Evolutionary conservation across 1,139 yeast species (phyloP).

Genomic region (Sugiyamaella xylanicola): DNA sequence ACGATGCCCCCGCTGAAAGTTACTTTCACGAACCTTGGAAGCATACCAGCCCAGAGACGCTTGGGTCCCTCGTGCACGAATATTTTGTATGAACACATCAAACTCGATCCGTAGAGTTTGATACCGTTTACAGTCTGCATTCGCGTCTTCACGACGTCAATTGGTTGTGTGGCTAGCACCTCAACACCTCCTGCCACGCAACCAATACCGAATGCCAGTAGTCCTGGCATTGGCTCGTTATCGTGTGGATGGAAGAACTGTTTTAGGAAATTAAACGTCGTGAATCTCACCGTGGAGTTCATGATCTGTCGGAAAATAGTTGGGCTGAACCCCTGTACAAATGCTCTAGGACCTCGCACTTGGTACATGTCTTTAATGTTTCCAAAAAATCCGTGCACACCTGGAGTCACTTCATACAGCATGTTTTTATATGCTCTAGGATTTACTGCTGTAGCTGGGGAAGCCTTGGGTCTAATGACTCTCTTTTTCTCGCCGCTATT

Average conservation of each 20-base stretch:
- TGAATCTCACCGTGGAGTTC: slow-evolving; percentile 79
- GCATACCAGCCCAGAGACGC: slow-evolving; percentile 71
- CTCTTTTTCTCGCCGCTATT: not conserved
- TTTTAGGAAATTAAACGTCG: slow-evolving; percentile 75
- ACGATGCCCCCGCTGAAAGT: slow-evolving; percentile 80
- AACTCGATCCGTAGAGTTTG: slow-evolving; percentile 59
- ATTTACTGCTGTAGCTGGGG: slow-evolving; percentile 20
- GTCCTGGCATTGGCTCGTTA: slow-evolving; percentile 36
- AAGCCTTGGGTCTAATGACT: slow-evolving; percentile 26
- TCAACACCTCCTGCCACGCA: slow-evolving; percentile 60
- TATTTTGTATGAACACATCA: slow-evolving; percentile 71
- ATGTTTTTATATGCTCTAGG: slow-evolving; percentile 10
- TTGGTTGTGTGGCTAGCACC: slow-evolving; percentile 81
- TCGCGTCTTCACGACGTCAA: slow-evolving; percentile 86
- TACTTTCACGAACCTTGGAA: slow-evolving; percentile 78
- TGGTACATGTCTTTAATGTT: slow-evolving; percentile 56
- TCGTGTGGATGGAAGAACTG: slow-evolving; percentile 51
- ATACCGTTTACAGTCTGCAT: slow-evolving; percentile 76
- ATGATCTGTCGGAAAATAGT: slow-evolving; percentile 78
- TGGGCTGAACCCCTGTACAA: slow-evolving; percentile 77
- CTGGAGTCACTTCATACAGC: slow-evolving; percentile 28
- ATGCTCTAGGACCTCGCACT: slow-evolving; percentile 77
- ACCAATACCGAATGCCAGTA: slow-evolving; percentile 36
- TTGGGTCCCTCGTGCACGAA: slow-evolving; percentile 68
- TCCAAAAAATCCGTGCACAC: slow-evolving; percentile 32